Percentiles rank a stretch among this genome's conserved stretches.
Evolutionary conservation across 148 eudicot species (phyloP).

Genomic region (Spergularia bocconei): DNA sequence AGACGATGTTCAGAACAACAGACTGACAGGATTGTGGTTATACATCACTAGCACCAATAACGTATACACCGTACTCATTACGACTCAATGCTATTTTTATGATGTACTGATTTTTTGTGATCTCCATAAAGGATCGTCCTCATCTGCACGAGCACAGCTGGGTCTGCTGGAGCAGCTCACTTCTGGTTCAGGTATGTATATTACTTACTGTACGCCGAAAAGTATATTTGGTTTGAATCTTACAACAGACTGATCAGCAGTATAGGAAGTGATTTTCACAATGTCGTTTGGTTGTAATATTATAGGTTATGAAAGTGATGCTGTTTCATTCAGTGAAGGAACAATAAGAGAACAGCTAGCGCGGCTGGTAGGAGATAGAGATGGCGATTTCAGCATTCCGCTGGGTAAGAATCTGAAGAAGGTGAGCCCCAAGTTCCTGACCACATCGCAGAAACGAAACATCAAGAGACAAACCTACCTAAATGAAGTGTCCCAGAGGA

Average conservation of each 20-base stretch:
- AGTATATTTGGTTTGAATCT: neutral
- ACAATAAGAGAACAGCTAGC: slow-evolving; percentile 76
- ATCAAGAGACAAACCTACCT: slow-evolving; percentile 75
- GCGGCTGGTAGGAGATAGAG: slow-evolving; percentile 53
- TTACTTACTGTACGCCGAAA: neutral
- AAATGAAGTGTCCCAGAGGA: slow-evolving; percentile 81
- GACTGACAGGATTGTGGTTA: too few species aligned
- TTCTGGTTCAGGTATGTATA: slow-evolving; percentile 29
- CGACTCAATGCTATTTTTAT: too few species aligned
- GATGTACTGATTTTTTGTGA: neutral
- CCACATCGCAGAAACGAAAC: slow-evolving; percentile 91
- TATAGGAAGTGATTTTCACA: neutral
- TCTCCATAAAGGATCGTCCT: slow-evolving; percentile 15
- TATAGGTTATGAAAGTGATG: slow-evolving; percentile 59
- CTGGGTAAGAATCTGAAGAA: slow-evolving; percentile 84
- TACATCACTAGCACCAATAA: too few species aligned
- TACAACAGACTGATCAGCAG: slow-evolving; percentile 14
- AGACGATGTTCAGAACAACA: too few species aligned
- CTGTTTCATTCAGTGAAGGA: slow-evolving; percentile 23
- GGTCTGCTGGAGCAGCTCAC: slow-evolving; percentile 85
- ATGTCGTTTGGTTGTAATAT: neutral
- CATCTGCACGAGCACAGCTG: slow-evolving; percentile 66
- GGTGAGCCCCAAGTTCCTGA: slow-evolving; percentile 68
- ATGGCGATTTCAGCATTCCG: slow-evolving; percentile 73
- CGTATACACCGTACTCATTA: too few species aligned